Evolutionary conservation across 164 flowering plant species (phyloP), one percentile per base, ranked within the genome.

Genomic region (Nymphaea thermarum): DNA sequence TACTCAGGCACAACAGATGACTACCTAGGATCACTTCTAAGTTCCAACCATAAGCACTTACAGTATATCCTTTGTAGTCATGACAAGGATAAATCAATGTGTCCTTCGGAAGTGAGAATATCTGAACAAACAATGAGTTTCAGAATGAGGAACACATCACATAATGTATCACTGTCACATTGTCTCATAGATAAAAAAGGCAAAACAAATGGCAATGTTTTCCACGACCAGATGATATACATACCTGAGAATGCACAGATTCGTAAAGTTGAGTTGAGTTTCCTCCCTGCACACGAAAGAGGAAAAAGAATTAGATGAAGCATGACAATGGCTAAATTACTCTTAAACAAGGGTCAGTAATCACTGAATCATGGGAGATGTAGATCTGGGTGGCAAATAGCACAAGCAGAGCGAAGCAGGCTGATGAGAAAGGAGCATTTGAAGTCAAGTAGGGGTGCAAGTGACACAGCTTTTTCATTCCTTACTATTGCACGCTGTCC

Each of bases 231-330:
- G n/a, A 62, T 6, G 42, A 17, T 62, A 8, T 10, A 62, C 87
- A 75, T 84, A 65, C 97, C 93, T 91, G 95, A 68, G 98, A 91
- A 78, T 94, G 97, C 43, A 94, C 96, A 15, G 98, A 94, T 51
- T 87, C 70, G 75, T 88, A 94, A 25, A 94, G 92, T 79, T 84
- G 84, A 53, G 77, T 62, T 42, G 98, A 87, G 78, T 87, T 87
- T 72, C 97, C 98, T 63, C 98, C 98, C 97, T 91, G 87, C 63
- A 73, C 45, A 6, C 42, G 73, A 68, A 66, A 18, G 18, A 51
- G 14, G 57, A 51, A 51, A 51, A 15, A 51, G 36, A 25, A 25
- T 25, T 25, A 25, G 36, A 25, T 25, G 36, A 25, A 25, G 36
- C 36, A 25, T 25, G 36, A 25, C 36, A 25, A 25, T 25, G 36